These are phyloP conservation scores for Borealophlyctis nickersoniae DNA, from an alignment of 192 early-diverging fungal genomes.

Conservation along the genomic window DNA sequence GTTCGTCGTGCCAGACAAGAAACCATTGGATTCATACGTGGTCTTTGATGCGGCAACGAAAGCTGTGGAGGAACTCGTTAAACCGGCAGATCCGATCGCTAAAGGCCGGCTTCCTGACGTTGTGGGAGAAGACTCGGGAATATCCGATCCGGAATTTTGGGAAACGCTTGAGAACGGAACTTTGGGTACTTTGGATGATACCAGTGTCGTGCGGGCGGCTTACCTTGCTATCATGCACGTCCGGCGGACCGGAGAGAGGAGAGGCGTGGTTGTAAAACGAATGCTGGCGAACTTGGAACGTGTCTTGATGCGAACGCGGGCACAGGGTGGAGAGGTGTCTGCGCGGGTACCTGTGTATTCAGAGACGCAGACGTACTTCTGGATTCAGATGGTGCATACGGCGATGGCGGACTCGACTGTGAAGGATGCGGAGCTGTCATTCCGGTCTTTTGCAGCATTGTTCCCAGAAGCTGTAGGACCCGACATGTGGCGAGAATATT, in stretches of 20 bases:
- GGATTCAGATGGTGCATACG: constrained; percentile 9
- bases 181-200: neutral
- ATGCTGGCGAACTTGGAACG: neutral
- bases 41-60: neutral
- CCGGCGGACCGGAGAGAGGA: neutral
- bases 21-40: neutral
- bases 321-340: neutral
- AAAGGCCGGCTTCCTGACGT: neutral
- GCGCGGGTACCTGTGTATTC: neutral
- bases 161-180: neutral
- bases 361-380: constrained; percentile 5
- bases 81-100: neutral
- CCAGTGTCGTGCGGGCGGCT: neutral
- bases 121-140: neutral
- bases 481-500: constrained; percentile 1
- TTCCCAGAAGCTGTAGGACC: neutral
- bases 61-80: neutral
- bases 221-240: neutral
- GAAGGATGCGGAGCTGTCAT: neutral
- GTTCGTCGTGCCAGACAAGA: neutral
- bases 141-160: neutral
- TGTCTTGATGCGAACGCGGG: neutral
- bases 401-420: neutral
- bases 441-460: neutral
- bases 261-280: neutral